A percentile compares a stretch with the other conserved stretches of the same genome.
phyloP scores from a whole-genome alignment of 108 stramenopile genomes.

The Fistulifera pelliculosa region DNA sequence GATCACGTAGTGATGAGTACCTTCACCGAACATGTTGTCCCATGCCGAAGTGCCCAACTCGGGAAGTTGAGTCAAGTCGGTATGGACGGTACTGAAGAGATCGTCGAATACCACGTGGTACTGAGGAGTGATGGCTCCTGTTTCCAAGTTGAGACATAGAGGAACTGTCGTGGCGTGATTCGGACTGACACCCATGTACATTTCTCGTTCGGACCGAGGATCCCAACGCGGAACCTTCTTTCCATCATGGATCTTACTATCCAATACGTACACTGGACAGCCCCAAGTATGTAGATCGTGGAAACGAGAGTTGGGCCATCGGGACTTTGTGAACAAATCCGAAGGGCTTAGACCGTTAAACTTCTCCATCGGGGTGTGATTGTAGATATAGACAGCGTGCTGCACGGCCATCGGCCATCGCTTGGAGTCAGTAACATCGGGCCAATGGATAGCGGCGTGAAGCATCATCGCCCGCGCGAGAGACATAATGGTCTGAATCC shows the following conservation, averaged over 20 bases:
- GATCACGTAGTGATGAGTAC: conserved; percentile 1
- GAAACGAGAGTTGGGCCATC: conserved; percentile 8
- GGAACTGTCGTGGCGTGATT: conserved; percentile 20
- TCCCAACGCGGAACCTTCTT: conserved; percentile 26
- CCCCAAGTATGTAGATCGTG: conserved; percentile 23
- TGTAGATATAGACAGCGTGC: conserved; percentile 5
- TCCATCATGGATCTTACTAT: conserved; percentile 18
- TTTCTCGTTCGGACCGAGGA: conserved; percentile 12
- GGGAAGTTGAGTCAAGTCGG: neutral
- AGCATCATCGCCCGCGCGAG: conserved; percentile 18
- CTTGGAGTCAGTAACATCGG: conserved; percentile 3
- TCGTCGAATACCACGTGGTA: conserved; percentile 27
- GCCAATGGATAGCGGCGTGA: conserved; percentile 23
- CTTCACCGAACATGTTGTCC: conserved; percentile 19
- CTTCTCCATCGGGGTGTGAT: neutral
- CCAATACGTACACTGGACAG: conserved; percentile 24
- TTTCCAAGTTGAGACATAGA: conserved; percentile 16
- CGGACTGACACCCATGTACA: conserved; percentile 8
- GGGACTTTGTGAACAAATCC: conserved; percentile 12
- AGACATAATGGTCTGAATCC: conserved; percentile 22
- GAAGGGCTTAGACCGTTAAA: conserved; percentile 3
- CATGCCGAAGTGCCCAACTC: conserved; percentile 18
- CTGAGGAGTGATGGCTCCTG: conserved; percentile 17
- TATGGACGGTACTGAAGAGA: conserved; percentile 13
- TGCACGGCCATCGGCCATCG: conserved; percentile 7